Percentiles rank a stretch among this genome's conserved stretches.
phyloP scores from a whole-genome alignment of 257 asterid genomes.

The Solanum pennellii region DNA sequence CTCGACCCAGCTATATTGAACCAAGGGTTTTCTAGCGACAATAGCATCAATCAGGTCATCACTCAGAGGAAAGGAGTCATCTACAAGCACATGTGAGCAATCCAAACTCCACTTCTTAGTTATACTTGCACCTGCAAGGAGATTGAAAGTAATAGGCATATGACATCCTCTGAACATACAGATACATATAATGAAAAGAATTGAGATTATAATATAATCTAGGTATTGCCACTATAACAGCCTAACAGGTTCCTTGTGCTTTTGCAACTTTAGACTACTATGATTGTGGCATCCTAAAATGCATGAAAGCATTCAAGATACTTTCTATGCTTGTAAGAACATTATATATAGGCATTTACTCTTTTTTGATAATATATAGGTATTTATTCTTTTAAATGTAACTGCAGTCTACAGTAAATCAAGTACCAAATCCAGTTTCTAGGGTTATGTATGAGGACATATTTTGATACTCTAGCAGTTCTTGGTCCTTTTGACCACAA shows the following conservation, averaged over 20 bases:
- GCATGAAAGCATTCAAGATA: background rate
- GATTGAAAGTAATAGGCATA: background rate
- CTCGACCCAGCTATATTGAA: conserved; percentile 64
- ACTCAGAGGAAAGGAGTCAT: conserved; percentile 37
- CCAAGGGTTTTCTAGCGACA: conserved; percentile 46
- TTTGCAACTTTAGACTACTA: background rate
- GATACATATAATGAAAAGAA: background rate
- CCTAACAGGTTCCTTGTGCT: background rate
- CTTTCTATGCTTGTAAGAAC: background rate
- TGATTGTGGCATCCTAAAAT: background rate
- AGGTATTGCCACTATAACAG: background rate
- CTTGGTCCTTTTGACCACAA: background rate
- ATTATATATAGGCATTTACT: background rate
- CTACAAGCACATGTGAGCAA: conserved; percentile 79
- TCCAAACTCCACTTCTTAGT: conserved; percentile 45
- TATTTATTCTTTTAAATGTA: background rate
- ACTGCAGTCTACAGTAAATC: background rate
- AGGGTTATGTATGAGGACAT: background rate
- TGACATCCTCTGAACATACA: background rate
- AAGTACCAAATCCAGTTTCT: background rate
- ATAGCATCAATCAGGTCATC: conserved; percentile 56
- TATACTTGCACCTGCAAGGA: conserved; percentile 47
- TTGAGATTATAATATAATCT: background rate
- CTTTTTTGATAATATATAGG: background rate
- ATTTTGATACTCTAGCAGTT: background rate